A percentile compares a stretch with the other conserved stretches of the same genome.
These are phyloP conservation scores for Stenogyne calaminthoides DNA, from an alignment of 305 asterid genomes.

Conservation along the genomic window DNA sequence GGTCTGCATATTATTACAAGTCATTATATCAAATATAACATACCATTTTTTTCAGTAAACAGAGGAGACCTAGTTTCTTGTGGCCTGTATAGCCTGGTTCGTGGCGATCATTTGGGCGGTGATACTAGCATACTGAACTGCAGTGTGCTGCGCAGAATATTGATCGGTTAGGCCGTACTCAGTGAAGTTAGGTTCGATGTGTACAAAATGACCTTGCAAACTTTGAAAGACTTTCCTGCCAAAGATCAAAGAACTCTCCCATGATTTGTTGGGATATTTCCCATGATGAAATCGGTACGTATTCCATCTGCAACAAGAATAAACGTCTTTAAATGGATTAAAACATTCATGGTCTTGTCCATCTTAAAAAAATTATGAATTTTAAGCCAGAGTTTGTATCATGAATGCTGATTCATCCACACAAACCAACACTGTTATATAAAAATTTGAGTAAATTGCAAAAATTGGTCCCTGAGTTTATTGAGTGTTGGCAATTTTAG, in stretches of 20 bases:
- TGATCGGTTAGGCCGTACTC: slow-evolving; percentile 82
- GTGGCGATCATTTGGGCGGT: slow-evolving; percentile 89
- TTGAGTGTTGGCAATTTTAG: too few relatives aligned
- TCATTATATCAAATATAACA: neutral
- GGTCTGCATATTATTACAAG: neutral
- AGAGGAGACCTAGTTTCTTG: slow-evolving; percentile 50
- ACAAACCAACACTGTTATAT: neutral
- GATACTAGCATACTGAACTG: slow-evolving; percentile 84
- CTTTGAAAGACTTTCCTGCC: slow-evolving; percentile 85
- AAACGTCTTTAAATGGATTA: neutral
- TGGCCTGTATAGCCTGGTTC: slow-evolving; percentile 62
- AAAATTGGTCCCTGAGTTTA: too few relatives aligned
- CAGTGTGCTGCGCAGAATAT: slow-evolving; percentile 76
- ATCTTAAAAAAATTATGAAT: slow-evolving; percentile 6
- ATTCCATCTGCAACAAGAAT: slow-evolving; percentile 76
- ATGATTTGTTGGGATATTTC: slow-evolving; percentile 77
- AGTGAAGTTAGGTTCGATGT: slow-evolving; percentile 73
- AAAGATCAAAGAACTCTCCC: slow-evolving; percentile 83
- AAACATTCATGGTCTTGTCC: neutral
- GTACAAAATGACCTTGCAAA: slow-evolving; percentile 89
- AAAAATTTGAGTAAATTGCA: neutral
- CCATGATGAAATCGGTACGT: slow-evolving; percentile 92
- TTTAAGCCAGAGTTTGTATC: neutral
- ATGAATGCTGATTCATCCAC: neutral
- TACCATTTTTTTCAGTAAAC: neutral